These are phyloP conservation scores for Citrus glauca DNA, from an alignment of 345 rosid species.

Conservation along the genomic window DNA sequence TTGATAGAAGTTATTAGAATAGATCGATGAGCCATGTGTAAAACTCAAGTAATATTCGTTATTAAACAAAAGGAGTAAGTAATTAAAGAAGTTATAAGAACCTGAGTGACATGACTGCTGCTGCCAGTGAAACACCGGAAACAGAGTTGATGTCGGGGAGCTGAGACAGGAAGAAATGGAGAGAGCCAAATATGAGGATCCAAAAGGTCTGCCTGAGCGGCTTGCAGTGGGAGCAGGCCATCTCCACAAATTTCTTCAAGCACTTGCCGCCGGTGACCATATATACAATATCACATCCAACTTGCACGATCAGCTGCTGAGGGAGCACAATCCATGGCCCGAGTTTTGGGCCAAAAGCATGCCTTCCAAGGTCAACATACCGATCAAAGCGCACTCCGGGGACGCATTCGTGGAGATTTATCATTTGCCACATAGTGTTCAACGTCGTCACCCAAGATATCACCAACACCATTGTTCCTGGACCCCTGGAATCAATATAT, in stretches of 20 bases:
- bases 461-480: conserved; percentile 60
- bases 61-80: neutral
- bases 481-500: conserved; percentile 55
- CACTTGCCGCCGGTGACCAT: conserved; percentile 99
- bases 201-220: conserved; percentile 75
- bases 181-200: conserved; percentile 81
- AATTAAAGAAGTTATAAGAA: conserved; percentile 5
- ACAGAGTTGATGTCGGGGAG: conserved; percentile 94
- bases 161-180: conserved; percentile 88
- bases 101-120: conserved; percentile 94
- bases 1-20: neutral
- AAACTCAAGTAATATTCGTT: neutral
- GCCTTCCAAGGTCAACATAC: conserved; percentile 77
- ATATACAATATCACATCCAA: conserved; percentile 88
- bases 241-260: conserved; percentile 75
- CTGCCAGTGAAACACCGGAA: conserved; percentile 88
- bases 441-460: conserved; percentile 86
- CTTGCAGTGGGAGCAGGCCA: conserved; percentile 63
- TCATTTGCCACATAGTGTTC: conserved; percentile 98
- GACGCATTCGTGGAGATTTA: conserved; percentile 86
- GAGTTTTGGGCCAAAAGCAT: conserved; percentile 75
- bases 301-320: conserved; percentile 89
- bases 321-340: conserved; percentile 95
- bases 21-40: too few species aligned
- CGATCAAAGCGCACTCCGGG: conserved; percentile 90